Evolutionary conservation across 257 asterid species (phyloP).

Genomic region (Scutellaria barbata): DNA sequence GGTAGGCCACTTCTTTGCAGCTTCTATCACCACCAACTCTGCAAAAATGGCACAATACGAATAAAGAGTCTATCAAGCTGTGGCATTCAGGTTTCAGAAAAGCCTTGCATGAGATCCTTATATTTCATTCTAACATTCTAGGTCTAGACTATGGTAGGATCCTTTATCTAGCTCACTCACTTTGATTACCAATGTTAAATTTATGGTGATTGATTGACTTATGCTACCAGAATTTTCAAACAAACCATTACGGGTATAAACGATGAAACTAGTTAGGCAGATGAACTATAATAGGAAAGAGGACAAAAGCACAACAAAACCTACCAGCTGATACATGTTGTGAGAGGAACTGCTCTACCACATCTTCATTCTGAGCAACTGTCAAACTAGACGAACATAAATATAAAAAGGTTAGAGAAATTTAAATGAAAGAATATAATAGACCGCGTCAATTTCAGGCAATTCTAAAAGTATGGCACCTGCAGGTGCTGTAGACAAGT

Average conservation of each 20-base stretch:
- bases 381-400: conserved; percentile 60
- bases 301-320: conserved; percentile 24
- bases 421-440: conserved; percentile 3
- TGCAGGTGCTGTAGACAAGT: conserved; percentile 98
- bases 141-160: too few species aligned
- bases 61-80: neutral
- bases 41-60: conserved; percentile 36
- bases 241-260: neutral
- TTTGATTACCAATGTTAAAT: too few species aligned
- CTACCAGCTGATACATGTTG: conserved; percentile 67
- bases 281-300: neutral
- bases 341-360: conserved; percentile 80
- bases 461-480: conserved; percentile 46
- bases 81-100: too few species aligned
- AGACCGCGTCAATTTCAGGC: conserved; percentile 13
- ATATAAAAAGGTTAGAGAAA: conserved; percentile 1
- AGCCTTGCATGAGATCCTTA: too few species aligned
- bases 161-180: too few species aligned
- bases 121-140: too few species aligned
- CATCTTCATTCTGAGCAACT: conserved; percentile 86
- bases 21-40: conserved; percentile 76
- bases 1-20: conserved; percentile 77
- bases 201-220: neutral
- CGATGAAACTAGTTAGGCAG: neutral
- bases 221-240: conserved; percentile 2